A percentile compares a stretch with the other conserved stretches of the same genome.
Conservation (phyloP, 768 basidiomycete genomes). For the Mycena polygramma region DNA sequence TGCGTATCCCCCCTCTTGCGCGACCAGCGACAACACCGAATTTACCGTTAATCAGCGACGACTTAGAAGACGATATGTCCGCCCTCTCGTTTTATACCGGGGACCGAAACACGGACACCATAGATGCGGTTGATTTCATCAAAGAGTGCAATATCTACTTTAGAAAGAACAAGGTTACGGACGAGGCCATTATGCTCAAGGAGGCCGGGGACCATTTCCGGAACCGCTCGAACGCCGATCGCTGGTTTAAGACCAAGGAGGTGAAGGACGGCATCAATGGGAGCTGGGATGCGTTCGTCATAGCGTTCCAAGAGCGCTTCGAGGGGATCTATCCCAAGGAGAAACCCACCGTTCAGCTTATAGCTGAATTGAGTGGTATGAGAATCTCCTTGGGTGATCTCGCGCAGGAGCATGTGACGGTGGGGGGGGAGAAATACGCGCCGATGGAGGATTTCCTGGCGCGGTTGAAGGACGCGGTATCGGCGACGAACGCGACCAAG, state of each 20-base stretch:
- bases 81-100: too few relatives aligned
- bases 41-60: too few relatives aligned
- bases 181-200: not conserved
- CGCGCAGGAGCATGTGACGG: not conserved
- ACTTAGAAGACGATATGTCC: too few relatives aligned
- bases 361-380: slow-evolving; percentile 14
- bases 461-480: not conserved
- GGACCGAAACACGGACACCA: too few relatives aligned
- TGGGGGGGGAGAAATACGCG: not conserved
- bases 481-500: not conserved
- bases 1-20: too few relatives aligned
- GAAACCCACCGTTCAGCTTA: slow-evolving; percentile 13
- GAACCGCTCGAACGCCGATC: not conserved
- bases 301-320: not conserved
- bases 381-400: not conserved
- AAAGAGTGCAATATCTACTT: too few relatives aligned
- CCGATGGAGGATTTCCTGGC: not conserved
- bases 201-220: not conserved
- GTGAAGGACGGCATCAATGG: not conserved
- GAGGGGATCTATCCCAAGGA: not conserved
- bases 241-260: not conserved
- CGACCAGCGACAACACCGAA: too few relatives aligned
- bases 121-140: too few relatives aligned
- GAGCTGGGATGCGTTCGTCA: not conserved
- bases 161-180: not conserved